Evolutionary conservation across 2,329 filamentous ascomycete genomes (phyloP), one percentile per base, ranked within the genome.

Genomic region (Saccharata proteae): DNA sequence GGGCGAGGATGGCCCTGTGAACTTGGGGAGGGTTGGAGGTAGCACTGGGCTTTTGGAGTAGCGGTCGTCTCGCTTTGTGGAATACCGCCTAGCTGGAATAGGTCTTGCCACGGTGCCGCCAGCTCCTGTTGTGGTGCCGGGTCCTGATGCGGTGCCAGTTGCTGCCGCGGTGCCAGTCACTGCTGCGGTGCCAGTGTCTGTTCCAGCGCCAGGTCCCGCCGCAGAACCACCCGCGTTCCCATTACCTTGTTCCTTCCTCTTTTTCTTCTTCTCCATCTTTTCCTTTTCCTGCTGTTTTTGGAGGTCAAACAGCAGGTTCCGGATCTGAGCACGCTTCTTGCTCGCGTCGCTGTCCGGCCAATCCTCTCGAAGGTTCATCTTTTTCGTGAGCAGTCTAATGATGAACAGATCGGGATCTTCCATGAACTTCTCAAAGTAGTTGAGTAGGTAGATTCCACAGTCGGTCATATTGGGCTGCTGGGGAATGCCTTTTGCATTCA

Each of bases 391-490:
- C 12, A 93, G 59, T 38, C 71, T 76, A 13, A 59, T 58, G 11
- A 81, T 64, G 41, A 92, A 90, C 1, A 49, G 53, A 39, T 82
- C 73, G 0, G 88, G 88, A 37, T 83, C 60, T 31, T 73, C 65
- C 11, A 92, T 67, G 40, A 98, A 93, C 40, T 80, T 75, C 41
- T 84, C 71, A 32, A 93, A 65, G 46, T 96, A 98, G 3, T 77
- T 80, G 4, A 94, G 61, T 3, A 96, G 61, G 44, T 80, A 98
- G 0, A 94, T 61, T 6, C 90, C 90, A 46, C 90, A 98, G 50
- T 98, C 90, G 38, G 73, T 86, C 43, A 69, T 80, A 48, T 98
- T 96, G 29, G 72, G 59, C 52, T 98, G 90, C 38, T 70, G 59
- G 0, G 90, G 88, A 10, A 94, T 77, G 6, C 69, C 65, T 37